Evolutionary conservation across 148 eudicot species (phyloP).

Genomic region (Spergularia marina): DNA sequence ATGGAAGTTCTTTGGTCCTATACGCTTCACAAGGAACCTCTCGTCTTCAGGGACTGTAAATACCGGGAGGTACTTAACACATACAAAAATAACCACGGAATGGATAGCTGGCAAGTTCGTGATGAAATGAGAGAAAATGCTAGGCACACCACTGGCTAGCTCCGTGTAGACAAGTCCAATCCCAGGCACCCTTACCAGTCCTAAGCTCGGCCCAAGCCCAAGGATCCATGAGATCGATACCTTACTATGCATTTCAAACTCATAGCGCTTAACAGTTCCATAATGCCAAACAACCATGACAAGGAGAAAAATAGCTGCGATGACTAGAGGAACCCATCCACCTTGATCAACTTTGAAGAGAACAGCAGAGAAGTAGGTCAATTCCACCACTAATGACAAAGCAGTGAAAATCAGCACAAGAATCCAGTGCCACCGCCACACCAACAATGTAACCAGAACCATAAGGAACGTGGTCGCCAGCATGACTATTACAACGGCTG

Average conservation of each 20-base stretch:
- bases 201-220: slow-evolving; percentile 92
- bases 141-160: slow-evolving; percentile 93
- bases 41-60: slow-evolving; percentile 95
- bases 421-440: slow-evolving; percentile 92
- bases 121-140: slow-evolving; percentile 89
- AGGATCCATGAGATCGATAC: slow-evolving; percentile 96
- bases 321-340: slow-evolving; percentile 97
- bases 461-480: slow-evolving; percentile 89
- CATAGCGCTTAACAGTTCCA: slow-evolving; percentile 80
- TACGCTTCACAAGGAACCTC: slow-evolving; percentile 84
- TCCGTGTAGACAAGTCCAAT: slow-evolving; percentile 97
- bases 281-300: slow-evolving; percentile 97
- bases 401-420: slow-evolving; percentile 70
- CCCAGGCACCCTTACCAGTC: slow-evolving; percentile 92
- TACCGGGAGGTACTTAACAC: slow-evolving; percentile 94
- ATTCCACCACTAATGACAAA: slow-evolving; percentile 71
- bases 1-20: slow-evolving; percentile 92
- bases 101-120: slow-evolving; percentile 96
- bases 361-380: slow-evolving; percentile 90
- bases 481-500: slow-evolving; percentile 96
- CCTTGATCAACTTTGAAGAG: slow-evolving; percentile 93
- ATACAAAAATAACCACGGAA: slow-evolving; percentile 82
- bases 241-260: slow-evolving; percentile 92
- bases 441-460: slow-evolving; percentile 73
- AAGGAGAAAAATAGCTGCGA: slow-evolving; percentile 73